Percentiles rank a stretch among this genome's conserved stretches.
These are phyloP conservation scores for Boletus reticuloceps DNA, from an alignment of 768 basidiomycete species.

Conservation along the genomic window DNA sequence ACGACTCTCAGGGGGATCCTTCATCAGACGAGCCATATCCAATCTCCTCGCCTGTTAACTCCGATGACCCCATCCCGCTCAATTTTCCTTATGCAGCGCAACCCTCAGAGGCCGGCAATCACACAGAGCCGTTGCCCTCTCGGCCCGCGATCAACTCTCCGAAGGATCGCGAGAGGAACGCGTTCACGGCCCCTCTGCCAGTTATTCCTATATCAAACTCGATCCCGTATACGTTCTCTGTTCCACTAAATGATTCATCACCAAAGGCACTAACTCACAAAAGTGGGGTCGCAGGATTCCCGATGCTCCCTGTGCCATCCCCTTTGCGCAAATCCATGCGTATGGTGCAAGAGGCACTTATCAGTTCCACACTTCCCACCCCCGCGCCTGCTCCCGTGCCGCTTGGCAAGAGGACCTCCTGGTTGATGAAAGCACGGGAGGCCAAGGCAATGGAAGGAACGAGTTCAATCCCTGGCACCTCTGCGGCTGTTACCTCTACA, in stretches of 20 bases:
- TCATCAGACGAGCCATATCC: conserved; percentile 16
- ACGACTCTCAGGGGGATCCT: conserved; percentile 4
- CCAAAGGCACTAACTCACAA: conserved; percentile 35
- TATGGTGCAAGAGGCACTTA: conserved; percentile 43
- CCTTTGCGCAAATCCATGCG: conserved; percentile 69
- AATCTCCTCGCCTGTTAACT: conserved; percentile 31
- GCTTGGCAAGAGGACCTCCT: conserved; percentile 69
- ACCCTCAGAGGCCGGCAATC: conserved; percentile 3
- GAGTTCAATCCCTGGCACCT: conserved; percentile 26
- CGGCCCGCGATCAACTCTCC: conserved; percentile 1
- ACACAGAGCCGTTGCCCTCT: conserved; percentile 21
- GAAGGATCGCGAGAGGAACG: conserved; percentile 12
- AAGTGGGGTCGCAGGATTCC: conserved; percentile 45
- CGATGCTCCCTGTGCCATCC: conserved; percentile 65
- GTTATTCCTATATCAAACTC: conserved; percentile 9
- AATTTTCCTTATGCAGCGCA: conserved; percentile 31
- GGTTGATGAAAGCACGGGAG: conserved; percentile 76
- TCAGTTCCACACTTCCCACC: conserved; percentile 31
- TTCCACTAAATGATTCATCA: conserved; percentile 37
- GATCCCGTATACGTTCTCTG: conserved; percentile 19
- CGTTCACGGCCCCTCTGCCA: conserved; percentile 24
- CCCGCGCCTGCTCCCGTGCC: conserved; percentile 38
- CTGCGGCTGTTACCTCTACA: neutral
- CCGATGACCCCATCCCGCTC: conserved; percentile 39
- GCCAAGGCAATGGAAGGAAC: conserved; percentile 61